A percentile compares a stretch with the other conserved stretches of the same genome.
phyloP scores from a whole-genome alignment of 2,329 filamentous ascomycete genomes.

The Dissoconium aciculare region DNA sequence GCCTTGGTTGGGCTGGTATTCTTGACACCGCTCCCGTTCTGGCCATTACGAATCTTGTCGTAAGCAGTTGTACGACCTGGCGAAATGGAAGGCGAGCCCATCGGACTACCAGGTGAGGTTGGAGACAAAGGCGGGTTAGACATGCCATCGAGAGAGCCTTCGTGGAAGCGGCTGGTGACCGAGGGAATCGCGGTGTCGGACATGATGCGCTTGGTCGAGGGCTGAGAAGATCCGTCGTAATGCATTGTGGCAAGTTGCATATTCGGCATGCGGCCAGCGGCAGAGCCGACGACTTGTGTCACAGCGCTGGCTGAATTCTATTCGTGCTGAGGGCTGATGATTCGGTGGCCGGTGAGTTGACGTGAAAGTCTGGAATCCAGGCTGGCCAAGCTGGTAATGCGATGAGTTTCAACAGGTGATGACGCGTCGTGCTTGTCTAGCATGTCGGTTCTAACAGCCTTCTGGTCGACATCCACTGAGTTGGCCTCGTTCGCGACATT shows the following conservation, averaged over 20 bases:
- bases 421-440: too few species aligned
- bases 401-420: conserved; percentile 7
- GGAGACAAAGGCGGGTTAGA: conserved; percentile 12
- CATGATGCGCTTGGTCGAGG: conserved; percentile 1
- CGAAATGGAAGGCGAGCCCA: conserved; percentile 11
- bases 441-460: not conserved
- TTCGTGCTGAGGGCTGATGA: too few species aligned
- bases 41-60: conserved; percentile 5
- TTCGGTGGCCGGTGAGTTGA: conserved; percentile 14
- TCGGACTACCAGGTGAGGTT: conserved; percentile 6
- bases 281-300: too few species aligned
- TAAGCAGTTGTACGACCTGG: conserved; percentile 10
- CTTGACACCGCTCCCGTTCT: conserved; percentile 14
- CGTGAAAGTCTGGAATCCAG: conserved; percentile 16
- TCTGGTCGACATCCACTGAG: too few species aligned
- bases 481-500: too few species aligned
- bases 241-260: too few species aligned
- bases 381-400: conserved; percentile 17
- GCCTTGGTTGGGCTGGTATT: conserved; percentile 30
- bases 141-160: conserved; percentile 16
- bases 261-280: too few species aligned
- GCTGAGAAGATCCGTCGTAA: conserved; percentile 7
- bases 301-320: too few species aligned
- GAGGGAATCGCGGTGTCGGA: not conserved
- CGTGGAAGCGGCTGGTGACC: conserved; percentile 13